Conservation (phyloP, 805 yeast genomes). For the Zygosaccharomyces lentus region DNA sequence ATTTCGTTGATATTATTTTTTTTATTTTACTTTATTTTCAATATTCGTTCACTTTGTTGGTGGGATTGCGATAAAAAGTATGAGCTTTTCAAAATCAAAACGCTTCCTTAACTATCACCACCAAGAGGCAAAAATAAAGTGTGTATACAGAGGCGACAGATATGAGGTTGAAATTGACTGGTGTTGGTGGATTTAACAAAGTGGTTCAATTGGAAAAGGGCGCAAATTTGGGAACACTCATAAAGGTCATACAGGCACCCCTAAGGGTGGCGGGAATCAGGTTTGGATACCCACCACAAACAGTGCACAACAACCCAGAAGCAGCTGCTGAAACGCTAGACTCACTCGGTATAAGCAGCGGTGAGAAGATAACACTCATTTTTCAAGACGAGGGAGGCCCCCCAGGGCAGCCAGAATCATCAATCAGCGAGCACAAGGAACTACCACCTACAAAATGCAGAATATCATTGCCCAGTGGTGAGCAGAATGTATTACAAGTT, state of each 20-base stretch:
- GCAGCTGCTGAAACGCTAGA: conserved; percentile 23
- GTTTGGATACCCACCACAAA: conserved; percentile 60
- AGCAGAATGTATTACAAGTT: conserved; percentile 40
- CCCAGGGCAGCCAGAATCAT: conserved; percentile 7
- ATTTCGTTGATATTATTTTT: too few species aligned
- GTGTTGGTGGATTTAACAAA: conserved; percentile 25
- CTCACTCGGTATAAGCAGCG: conserved; percentile 48
- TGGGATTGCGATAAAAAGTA: too few species aligned
- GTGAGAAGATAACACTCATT: conserved; percentile 48
- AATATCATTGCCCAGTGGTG: conserved; percentile 15
- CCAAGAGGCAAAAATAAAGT: not conserved
- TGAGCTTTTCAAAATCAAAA: too few species aligned
- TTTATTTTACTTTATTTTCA: too few species aligned
- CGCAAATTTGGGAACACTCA: conserved; percentile 35
- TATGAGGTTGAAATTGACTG: conserved; percentile 40
- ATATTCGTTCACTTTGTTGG: too few species aligned
- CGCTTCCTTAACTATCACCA: not conserved
- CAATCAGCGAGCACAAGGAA: not conserved
- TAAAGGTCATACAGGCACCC: conserved; percentile 17
- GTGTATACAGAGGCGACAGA: not conserved
- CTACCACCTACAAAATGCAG: conserved; percentile 8
- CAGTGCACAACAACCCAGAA: conserved; percentile 34
- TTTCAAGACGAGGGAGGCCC: conserved; percentile 1
- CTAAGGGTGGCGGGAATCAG: conserved; percentile 31
- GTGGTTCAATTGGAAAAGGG: conserved; percentile 39